Evolutionary conservation across 1,139 yeast genomes (phyloP).

Genomic region (Pichia sp.): DNA sequence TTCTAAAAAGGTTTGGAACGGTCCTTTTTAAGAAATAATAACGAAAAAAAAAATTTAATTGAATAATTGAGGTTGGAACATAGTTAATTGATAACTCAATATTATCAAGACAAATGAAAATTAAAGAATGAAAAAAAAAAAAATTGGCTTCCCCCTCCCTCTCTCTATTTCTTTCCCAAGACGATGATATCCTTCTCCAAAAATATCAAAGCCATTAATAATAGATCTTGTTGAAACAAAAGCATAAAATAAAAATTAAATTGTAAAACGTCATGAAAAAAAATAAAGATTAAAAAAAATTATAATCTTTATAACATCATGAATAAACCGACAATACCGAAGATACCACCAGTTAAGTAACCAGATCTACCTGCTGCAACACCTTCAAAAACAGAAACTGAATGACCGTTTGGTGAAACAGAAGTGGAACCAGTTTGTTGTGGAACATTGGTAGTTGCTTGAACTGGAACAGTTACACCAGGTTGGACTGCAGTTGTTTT

Average conservation of each 20-base stretch:
- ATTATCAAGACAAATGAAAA: not conserved
- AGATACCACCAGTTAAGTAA: constrained; percentile 10
- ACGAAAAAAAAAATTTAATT: not conserved
- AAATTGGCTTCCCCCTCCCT: constrained; percentile 13
- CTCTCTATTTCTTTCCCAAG: constrained; percentile 15
- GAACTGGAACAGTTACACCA: constrained; percentile 3
- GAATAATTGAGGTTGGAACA: constrained; percentile 10
- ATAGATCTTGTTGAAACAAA: not conserved
- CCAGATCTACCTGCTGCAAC: constrained; percentile 9
- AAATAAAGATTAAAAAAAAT: not conserved
- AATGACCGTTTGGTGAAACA: not conserved
- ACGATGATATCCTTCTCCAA: constrained; percentile 12
- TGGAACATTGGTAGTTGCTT: constrained; percentile 17
- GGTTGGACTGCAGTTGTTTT: constrained; percentile 7
- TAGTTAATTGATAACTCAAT: not conserved
- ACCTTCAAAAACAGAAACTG: constrained; percentile 7
- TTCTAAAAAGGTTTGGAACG: not conserved
- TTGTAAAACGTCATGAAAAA: not conserved
- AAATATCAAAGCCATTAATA: constrained; percentile 3
- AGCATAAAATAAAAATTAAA: not conserved
- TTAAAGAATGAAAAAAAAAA: not conserved
- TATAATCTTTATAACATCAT: constrained; percentile 10
- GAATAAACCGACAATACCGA: constrained; percentile 11
- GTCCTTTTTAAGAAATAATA: not conserved
- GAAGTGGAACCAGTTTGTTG: constrained; percentile 5